These are phyloP conservation scores for Citeromyces hawaiiensis DNA, from an alignment of 1,139 yeast species.

Conservation along the genomic window DNA sequence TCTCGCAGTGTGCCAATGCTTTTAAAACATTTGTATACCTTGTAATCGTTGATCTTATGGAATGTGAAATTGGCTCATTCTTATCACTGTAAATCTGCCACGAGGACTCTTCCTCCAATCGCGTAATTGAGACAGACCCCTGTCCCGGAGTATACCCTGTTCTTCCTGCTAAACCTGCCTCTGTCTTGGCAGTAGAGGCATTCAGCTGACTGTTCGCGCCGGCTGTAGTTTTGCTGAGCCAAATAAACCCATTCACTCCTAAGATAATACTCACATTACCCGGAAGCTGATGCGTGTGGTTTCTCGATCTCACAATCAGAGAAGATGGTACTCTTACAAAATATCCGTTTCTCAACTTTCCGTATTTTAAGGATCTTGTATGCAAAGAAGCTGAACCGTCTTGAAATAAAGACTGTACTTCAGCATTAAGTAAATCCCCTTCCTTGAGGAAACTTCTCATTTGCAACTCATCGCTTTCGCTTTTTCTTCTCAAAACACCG, in stretches of 20 bases:
- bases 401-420: conserved; percentile 78
- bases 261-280: conserved; percentile 83
- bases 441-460: conserved; percentile 92
- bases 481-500: conserved; percentile 85
- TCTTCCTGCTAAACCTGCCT: conserved; percentile 25
- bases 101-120: conserved; percentile 87
- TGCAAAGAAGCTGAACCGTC: conserved; percentile 93
- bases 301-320: conserved; percentile 69
- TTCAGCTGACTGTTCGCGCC: conserved; percentile 13
- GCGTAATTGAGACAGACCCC: conserved; percentile 60
- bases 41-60: conserved; percentile 61
- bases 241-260: conserved; percentile 90
- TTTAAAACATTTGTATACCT: conserved; percentile 76
- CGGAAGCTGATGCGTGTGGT: conserved; percentile 77
- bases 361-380: conserved; percentile 89
- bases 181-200: conserved; percentile 18
- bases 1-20: conserved; percentile 69
- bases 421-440: conserved; percentile 94
- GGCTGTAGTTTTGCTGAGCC: conserved; percentile 65
- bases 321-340: conserved; percentile 74
- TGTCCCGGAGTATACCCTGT: conserved; percentile 38
- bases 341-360: conserved; percentile 85
- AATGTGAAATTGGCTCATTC: conserved; percentile 57
- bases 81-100: conserved; percentile 92
- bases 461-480: conserved; percentile 90